phyloP scores from a whole-genome alignment of 805 yeast genomes.

The Maudiozyma saulgeensis region DNA sequence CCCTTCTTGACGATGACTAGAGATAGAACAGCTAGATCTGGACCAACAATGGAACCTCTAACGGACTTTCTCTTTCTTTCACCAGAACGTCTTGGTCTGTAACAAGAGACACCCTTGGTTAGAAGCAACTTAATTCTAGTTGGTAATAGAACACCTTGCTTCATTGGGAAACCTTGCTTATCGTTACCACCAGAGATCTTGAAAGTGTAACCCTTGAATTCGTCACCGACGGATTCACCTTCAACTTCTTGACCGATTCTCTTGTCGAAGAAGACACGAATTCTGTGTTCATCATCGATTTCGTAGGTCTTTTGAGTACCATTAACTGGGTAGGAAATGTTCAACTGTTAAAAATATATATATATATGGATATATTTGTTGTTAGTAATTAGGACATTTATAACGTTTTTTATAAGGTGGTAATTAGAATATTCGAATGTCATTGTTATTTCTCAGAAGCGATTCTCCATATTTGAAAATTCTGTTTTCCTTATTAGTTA shows the following conservation, averaged over 20 bases:
- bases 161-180: slow-evolving; percentile 99
- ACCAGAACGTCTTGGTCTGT: slow-evolving; percentile 99
- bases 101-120: slow-evolving; percentile 92
- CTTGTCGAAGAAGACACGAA: slow-evolving; percentile 97
- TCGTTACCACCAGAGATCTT: slow-evolving; percentile 99
- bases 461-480: too few species aligned
- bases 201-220: slow-evolving; percentile 98
- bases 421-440: not conserved
- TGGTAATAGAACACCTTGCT: slow-evolving; percentile 99
- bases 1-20: slow-evolving; percentile 95
- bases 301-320: slow-evolving; percentile 98
- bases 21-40: slow-evolving; percentile 92
- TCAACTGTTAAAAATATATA: slow-evolving; percentile 50
- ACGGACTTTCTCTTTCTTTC: slow-evolving; percentile 99
- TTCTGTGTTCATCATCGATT: slow-evolving; percentile 97
- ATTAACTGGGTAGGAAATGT: slow-evolving; percentile 99
- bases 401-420: not conserved
- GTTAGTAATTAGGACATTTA: slow-evolving; percentile 12
- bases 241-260: slow-evolving; percentile 99
- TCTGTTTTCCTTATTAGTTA: too few species aligned
- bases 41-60: slow-evolving; percentile 98
- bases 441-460: not conserved
- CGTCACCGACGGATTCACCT: slow-evolving; percentile 97
- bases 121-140: slow-evolving; percentile 96
- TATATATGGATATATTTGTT: not conserved